Evolutionary conservation across 2,329 filamentous ascomycete genomes (phyloP).

Genomic region (Colletotrichum sp.): DNA sequence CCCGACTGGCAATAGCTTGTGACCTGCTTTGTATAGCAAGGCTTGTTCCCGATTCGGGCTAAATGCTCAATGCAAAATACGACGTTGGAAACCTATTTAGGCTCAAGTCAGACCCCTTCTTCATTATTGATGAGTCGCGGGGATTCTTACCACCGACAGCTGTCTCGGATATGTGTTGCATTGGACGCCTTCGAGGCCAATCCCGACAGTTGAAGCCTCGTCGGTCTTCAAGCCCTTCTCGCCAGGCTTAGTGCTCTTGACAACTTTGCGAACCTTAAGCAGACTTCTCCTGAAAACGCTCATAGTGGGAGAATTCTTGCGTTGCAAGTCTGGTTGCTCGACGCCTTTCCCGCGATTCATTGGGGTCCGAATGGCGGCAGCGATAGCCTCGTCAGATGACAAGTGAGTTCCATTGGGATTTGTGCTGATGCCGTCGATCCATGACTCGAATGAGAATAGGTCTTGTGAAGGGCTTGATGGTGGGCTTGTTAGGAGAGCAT

Average conservation of each 20-base stretch:
- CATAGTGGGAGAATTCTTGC: not conserved
- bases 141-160: not conserved
- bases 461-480: not conserved
- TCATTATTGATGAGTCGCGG: not conserved
- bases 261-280: not conserved
- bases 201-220: not conserved
- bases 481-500: not conserved
- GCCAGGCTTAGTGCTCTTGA: not conserved
- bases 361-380: not conserved
- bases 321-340: not conserved
- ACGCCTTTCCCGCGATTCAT: not conserved
- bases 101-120: not conserved
- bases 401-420: not conserved
- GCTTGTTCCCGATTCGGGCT: not conserved
- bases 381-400: not conserved
- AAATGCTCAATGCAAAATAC: not conserved
- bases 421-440: not conserved
- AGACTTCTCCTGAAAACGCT: not conserved
- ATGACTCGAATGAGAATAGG: not conserved
- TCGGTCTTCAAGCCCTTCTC: not conserved
- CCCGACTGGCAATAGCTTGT: not conserved
- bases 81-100: not conserved
- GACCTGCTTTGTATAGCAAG: not conserved
- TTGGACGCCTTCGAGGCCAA: not conserved
- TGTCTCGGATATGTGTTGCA: not conserved